Percentiles rank a stretch among this genome's conserved stretches.
Conservation (phyloP, 805 yeast genomes). For the Pichia kluyveri region DNA sequence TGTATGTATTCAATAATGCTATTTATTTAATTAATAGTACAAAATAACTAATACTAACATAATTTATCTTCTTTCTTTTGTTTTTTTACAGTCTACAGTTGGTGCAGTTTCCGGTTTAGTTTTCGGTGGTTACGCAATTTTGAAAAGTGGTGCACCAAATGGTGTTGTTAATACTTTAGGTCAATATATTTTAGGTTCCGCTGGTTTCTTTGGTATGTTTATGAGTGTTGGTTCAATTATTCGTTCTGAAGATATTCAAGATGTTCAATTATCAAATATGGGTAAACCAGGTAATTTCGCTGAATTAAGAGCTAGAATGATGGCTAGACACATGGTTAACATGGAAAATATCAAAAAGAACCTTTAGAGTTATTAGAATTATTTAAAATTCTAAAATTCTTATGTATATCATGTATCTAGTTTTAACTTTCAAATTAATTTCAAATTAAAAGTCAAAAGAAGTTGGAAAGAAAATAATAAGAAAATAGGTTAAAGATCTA, state of each 20-base stretch:
- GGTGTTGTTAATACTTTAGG: constrained; percentile 96
- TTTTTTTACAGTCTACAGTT: constrained; percentile 42
- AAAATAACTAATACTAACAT: too few species aligned
- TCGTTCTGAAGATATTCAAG: constrained; percentile 53
- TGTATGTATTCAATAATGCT: constrained; percentile 26
- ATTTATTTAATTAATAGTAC: too few species aligned
- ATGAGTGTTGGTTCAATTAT: constrained; percentile 94
- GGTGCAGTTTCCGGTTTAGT: constrained; percentile 94
- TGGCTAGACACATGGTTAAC: constrained; percentile 31
- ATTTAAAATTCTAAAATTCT: background rate
- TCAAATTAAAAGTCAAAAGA: too few species aligned
- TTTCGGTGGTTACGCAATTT: constrained; percentile 87
- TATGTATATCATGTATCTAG: too few species aligned
- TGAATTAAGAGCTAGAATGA: constrained; percentile 32
- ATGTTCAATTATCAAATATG: constrained; percentile 17
- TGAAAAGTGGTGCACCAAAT: constrained; percentile 94
- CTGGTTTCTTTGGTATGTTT: constrained; percentile 92
- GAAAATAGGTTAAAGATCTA: too few species aligned
- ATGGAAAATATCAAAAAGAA: constrained; percentile 21
- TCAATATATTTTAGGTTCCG: constrained; percentile 92
- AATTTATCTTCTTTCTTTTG: background rate
- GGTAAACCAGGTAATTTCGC: constrained; percentile 25
- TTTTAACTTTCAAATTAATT: too few species aligned
- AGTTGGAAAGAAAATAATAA: too few species aligned
- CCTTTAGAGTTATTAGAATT: background rate